Evolutionary conservation across 192 early-diverging fungal species (phyloP).

Genomic region (Allomyces macrogynus): DNA sequence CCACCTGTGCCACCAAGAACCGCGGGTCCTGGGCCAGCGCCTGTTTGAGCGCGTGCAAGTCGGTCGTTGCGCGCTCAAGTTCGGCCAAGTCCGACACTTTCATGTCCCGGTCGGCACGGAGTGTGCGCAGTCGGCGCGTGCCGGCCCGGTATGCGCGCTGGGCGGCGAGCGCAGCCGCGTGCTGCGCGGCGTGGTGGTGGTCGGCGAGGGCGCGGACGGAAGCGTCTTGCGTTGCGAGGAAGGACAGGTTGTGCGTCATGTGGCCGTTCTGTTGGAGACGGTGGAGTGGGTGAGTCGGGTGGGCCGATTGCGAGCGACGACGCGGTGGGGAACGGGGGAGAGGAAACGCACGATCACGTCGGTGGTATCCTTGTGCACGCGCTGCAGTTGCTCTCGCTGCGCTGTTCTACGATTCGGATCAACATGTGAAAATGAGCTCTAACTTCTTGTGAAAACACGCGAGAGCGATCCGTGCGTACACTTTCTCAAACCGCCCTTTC

Average conservation of each 20-base stretch:
- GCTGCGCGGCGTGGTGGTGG: not conserved
- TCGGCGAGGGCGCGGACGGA: not conserved
- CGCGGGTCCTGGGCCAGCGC: not conserved
- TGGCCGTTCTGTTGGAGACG: not conserved
- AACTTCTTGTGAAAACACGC: not conserved
- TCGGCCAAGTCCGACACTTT: not conserved
- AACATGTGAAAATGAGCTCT: not conserved
- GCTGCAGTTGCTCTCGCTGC: not conserved
- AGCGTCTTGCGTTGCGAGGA: not conserved
- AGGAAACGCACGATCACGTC: not conserved
- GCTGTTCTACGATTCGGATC: not conserved
- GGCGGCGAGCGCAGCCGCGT: not conserved
- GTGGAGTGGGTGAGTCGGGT: not conserved
- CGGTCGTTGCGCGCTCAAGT: not conserved
- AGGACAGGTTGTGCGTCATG: not conserved
- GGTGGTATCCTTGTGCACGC: not conserved
- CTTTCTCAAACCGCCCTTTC: not conserved
- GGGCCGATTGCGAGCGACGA: too few relatives aligned
- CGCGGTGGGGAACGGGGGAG: too few relatives aligned
- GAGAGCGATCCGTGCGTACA: not conserved
- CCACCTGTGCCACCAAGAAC: not conserved
- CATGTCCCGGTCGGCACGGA: not conserved
- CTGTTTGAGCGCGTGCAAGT: not conserved
- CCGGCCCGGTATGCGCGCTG: not conserved
- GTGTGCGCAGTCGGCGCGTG: not conserved